Evolutionary conservation across 2,329 filamentous ascomycete species (phyloP).

Genomic region (Hypocrella siamensis): DNA sequence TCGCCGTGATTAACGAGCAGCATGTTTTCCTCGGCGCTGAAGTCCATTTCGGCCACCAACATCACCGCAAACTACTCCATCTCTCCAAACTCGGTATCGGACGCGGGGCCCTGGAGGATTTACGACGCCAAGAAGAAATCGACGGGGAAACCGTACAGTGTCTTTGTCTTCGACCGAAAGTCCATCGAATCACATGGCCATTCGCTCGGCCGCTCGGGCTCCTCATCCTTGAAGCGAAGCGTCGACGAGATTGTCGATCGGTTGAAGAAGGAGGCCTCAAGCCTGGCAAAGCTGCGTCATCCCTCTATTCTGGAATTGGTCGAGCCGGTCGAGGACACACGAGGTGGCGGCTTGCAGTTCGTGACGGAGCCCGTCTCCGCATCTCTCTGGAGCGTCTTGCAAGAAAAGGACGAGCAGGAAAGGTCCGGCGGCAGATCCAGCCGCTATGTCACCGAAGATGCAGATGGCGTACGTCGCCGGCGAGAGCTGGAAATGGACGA

Average conservation of each 20-base stretch:
- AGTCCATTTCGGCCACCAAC: slow-evolving; percentile 80
- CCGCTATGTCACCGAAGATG: slow-evolving; percentile 67
- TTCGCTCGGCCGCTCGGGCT: slow-evolving; percentile 24
- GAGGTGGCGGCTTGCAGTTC: slow-evolving; percentile 85
- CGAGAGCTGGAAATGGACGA: slow-evolving; percentile 90
- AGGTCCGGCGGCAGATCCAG: slow-evolving; percentile 54
- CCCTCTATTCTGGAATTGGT: slow-evolving; percentile 84
- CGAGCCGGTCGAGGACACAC: slow-evolving; percentile 88
- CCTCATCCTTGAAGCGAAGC: slow-evolving; percentile 58
- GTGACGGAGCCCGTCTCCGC: slow-evolving; percentile 84
- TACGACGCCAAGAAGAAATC: slow-evolving; percentile 96
- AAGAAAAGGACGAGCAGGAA: slow-evolving; percentile 84
- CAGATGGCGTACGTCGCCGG: slow-evolving; percentile 55
- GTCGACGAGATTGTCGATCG: slow-evolving; percentile 85
- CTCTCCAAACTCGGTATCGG: slow-evolving; percentile 57
- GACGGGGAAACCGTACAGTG: slow-evolving; percentile 73
- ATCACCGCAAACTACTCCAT: slow-evolving; percentile 86
- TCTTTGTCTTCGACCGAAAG: slow-evolving; percentile 92
- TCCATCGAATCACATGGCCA: slow-evolving; percentile 47
- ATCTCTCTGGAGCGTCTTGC: slow-evolving; percentile 66
- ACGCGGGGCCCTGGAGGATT: slow-evolving; percentile 90
- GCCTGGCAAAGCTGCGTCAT: slow-evolving; percentile 74
- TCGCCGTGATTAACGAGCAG: slow-evolving; percentile 7
- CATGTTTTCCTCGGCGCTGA: slow-evolving; percentile 90
- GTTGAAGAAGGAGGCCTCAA: slow-evolving; percentile 81